Evolutionary conservation across 2,329 filamentous ascomycete species (phyloP).

Genomic region (Colletotrichum caudatum): DNA sequence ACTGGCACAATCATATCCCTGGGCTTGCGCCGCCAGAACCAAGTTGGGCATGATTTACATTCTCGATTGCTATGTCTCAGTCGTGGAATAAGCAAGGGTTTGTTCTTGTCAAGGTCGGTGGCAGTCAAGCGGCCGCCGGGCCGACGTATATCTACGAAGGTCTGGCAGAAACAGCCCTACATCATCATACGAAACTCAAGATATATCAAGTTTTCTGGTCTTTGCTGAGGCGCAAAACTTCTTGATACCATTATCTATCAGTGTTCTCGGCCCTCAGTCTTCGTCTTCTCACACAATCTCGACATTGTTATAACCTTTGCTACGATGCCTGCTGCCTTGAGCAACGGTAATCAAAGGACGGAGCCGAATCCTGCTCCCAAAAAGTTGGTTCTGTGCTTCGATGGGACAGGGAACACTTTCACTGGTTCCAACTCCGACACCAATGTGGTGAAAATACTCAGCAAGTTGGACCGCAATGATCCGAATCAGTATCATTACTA

Average conservation of each 20-base stretch:
- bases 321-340: background rate
- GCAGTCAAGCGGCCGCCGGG: no score
- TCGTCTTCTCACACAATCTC: background rate
- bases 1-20: background rate
- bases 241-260: background rate
- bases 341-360: background rate
- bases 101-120: background rate
- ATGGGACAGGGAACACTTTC: constrained; percentile 62
- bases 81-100: background rate
- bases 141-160: background rate
- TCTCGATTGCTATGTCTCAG: background rate
- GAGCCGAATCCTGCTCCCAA: constrained; percentile 42
- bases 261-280: background rate
- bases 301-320: background rate
- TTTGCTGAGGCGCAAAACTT: no score
- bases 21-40: background rate
- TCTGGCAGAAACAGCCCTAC: no score
- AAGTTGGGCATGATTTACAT: background rate
- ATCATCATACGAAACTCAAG: background rate
- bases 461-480: constrained; percentile 59
- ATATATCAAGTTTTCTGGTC: background rate
- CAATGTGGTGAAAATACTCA: constrained; percentile 65
- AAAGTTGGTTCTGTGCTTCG: constrained; percentile 62
- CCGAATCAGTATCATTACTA: constrained; percentile 63
- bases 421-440: constrained; percentile 62